Percentiles rank a stretch among this genome's conserved stretches.
Conservation (phyloP, 306 rosid genomes). For the Sesbania bispinosa region DNA sequence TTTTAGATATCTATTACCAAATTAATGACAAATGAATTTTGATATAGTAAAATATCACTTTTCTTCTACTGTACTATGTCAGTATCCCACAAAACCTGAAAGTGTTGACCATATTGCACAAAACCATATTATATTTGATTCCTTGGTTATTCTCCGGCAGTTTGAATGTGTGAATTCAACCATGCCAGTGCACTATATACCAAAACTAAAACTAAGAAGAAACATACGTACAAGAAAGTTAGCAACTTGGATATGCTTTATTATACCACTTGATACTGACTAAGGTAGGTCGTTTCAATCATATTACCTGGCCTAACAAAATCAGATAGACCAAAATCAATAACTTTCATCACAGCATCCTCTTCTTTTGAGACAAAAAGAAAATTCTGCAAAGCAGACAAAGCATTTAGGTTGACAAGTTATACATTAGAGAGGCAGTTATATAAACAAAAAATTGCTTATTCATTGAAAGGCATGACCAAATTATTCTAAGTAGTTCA, state of each 20-base stretch:
- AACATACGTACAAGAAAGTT: background rate
- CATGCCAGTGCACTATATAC: conserved; percentile 3
- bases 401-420: conserved; percentile 18
- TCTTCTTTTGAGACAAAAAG: conserved; percentile 78
- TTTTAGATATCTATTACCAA: conserved; percentile 4
- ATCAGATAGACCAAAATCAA: conserved; percentile 98
- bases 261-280: conserved; percentile 1
- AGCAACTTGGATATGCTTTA: conserved; percentile 19
- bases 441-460: background rate
- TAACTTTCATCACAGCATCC: conserved; percentile 74
- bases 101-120: background rate
- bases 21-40: background rate
- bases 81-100: background rate
- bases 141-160: conserved; percentile 3
- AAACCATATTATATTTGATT: background rate
- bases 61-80: background rate
- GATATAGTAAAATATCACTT: conserved; percentile 15
- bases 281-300: conserved; percentile 6
- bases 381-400: conserved; percentile 69
- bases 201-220: background rate
- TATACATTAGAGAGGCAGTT: background rate
- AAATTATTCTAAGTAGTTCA: conserved; percentile 20
- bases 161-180: conserved; percentile 11
- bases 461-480: background rate
- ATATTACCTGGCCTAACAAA: conserved; percentile 81